Evolutionary conservation across 192 early-diverging fungal genomes (phyloP).

Genomic region (Jimgerdemannia flammicorona): DNA sequence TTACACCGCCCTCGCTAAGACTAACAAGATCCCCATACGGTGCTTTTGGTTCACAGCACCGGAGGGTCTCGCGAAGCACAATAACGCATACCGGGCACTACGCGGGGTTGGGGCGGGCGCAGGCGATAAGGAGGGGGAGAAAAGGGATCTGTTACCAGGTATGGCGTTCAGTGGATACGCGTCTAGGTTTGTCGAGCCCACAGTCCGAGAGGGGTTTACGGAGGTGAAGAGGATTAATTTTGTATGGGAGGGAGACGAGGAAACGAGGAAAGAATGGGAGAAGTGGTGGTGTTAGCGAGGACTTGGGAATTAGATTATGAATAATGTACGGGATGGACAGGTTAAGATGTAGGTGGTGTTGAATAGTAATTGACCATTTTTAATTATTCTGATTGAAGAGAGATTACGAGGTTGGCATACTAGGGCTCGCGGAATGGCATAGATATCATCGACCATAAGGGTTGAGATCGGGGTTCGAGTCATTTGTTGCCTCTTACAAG

Average conservation of each 20-base stretch:
- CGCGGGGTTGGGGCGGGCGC: conserved; percentile 18
- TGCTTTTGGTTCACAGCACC: conserved; percentile 60
- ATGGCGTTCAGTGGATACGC: conserved; percentile 54
- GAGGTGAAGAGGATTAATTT: conserved; percentile 61
- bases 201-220: conserved; percentile 50
- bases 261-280: conserved; percentile 43
- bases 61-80: conserved; percentile 66
- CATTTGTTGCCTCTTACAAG: too few relatives aligned
- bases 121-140: background rate
- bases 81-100: conserved; percentile 68
- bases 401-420: too few relatives aligned
- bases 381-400: too few relatives aligned
- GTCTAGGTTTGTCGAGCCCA: conserved; percentile 42
- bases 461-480: too few relatives aligned
- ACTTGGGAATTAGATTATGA: too few relatives aligned
- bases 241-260: conserved; percentile 40
- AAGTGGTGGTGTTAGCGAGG: conserved; percentile 48
- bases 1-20: conserved; percentile 64
- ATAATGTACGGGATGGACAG: too few relatives aligned
- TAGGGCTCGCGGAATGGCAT: too few relatives aligned
- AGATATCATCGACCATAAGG: too few relatives aligned
- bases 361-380: too few relatives aligned
- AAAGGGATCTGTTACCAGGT: conserved; percentile 33
- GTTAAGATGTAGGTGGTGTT: too few relatives aligned
- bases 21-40: conserved; percentile 48